Evolutionary conservation across 352 stramenopile species (phyloP), one percentile per base, ranked within the genome.

Genomic region (Thraustochytrium sp.): DNA sequence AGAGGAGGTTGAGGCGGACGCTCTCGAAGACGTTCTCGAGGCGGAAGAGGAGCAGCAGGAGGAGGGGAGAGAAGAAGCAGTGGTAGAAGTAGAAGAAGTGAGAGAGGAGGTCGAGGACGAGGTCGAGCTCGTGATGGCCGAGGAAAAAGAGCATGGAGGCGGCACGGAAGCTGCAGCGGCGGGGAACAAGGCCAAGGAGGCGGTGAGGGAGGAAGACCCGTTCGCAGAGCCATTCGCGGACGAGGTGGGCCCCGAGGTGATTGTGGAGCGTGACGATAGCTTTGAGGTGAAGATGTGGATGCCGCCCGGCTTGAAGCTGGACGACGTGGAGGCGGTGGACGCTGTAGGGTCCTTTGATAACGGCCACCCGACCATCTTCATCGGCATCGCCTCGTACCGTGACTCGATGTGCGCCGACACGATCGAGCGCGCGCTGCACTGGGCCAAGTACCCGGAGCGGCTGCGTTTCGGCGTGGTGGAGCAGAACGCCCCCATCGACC

Each of bases 371-470:
- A 82, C 80, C 13, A 85, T 85, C 42, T 85, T 85, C 29, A 54
- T 85, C n/a, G 80, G 75, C 23, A 85, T 78, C 40, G 80, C 80
- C 31, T 85, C 80, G 55, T 85, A 85, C 53, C 64, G 80, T 2
- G 80, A 85, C 68, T 65, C 46, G 31, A 78, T 82, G 49, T 77
- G 75, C 49, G 40, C 37, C 4, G 75, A 77, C 23, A 85, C 80
- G 23, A 54, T 85, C 44, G 80, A 77, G 73, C 63, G 80, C 9
- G 80, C 80, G 4, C 54, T 75, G 1, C 23, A 54, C 36, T 63
- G 54, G n/a, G 80, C 80, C 16, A 65, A 34, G 23, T 37, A 82
- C 44, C 80, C 80, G n/a, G 64, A 85, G 65, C 51, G 80, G 3
- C 36, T 85, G 38, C 26, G 44, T 13, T 76, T 85, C 37, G 80